Evolutionary conservation across 2,329 filamentous ascomycete genomes (phyloP).

Genomic region (Stagonosporopsis chrysanthemi): DNA sequence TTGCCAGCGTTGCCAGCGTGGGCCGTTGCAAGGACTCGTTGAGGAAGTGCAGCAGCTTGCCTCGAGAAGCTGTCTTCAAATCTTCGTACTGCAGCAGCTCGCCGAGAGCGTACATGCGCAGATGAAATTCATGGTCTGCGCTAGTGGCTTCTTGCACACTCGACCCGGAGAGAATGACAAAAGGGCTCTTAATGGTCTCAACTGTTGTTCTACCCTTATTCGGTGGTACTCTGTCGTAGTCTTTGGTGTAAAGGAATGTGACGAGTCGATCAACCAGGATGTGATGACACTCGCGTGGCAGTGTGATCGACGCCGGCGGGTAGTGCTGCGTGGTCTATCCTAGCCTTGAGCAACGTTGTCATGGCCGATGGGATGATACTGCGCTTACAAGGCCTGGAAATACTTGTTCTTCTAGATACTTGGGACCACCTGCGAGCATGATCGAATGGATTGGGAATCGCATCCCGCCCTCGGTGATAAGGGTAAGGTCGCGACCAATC

Average conservation of each 20-base stretch:
- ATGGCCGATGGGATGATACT: not conserved
- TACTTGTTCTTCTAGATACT: not conserved
- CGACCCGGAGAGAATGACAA: no score
- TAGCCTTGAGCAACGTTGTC: not conserved
- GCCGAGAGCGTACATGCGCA: conserved; percentile 23
- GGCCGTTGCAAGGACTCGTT: not conserved
- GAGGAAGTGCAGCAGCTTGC: not conserved
- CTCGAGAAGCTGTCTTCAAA: conserved; percentile 5
- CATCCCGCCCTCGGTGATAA: not conserved
- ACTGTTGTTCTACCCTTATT: not conserved
- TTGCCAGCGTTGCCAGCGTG: not conserved
- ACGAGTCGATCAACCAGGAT: conserved; percentile 22
- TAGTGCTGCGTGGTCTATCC: not conserved
- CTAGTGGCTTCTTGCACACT: not conserved
- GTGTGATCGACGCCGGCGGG: not conserved
- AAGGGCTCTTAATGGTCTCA: not conserved
- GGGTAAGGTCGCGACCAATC: not conserved
- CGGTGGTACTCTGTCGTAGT: conserved; percentile 12
- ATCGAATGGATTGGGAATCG: not conserved
- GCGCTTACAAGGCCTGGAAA: not conserved
- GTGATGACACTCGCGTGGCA: conserved; percentile 7
- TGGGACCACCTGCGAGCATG: not conserved
- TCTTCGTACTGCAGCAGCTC: conserved; percentile 19
- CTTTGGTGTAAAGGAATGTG: conserved; percentile 23
- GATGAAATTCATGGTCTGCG: conserved; percentile 12